Evolutionary conservation across 768 basidiomycete species (phyloP), one percentile per base, ranked within the genome.

Genomic region (Mycena olivaceomarginata): DNA sequence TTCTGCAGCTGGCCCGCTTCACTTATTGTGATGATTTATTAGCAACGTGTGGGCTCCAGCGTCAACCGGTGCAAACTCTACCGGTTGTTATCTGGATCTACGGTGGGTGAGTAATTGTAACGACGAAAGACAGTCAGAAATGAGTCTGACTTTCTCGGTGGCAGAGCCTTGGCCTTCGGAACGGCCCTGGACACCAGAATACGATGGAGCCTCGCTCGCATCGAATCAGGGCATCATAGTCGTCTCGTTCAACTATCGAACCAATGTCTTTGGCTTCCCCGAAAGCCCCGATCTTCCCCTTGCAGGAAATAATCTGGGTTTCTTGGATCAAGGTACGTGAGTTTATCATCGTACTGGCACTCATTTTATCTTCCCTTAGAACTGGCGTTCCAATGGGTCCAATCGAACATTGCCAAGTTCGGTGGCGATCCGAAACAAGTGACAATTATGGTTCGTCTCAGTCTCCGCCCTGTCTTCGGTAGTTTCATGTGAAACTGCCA

Each of bases 301-400:
- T 25, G 13, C 67, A 8, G 71, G 63, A 18, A 79, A 79, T 64
- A 78, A 78, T 39, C 59, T 78, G 1, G 77, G 77, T 10, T 78
- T 74, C 37, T 78, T 86, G 20, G 87, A 88, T 74, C 86, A 87
- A 79, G 82, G 77, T 72, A 12, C 5, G 65, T 37, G 10, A 9
- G 16, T 13, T 1, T 22, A 2, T 6, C 5, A 1, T 39, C 16
- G n/a, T 45, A 20, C 40, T 56, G 13, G 25, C 40, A 46, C 8
- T 66, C 22, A 66, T 15, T 1, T 11, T 22, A 15, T 37, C 16
- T 37, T 31, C 10, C 51, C 10, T 1, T 22, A 68, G 67, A 68
- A 37, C 51, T 68, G 1, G 67, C 67, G 31, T 57, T 68, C 11
- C 16, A 20, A 25, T 68, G 67, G 67, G 67, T 68, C 13, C 67